Base-by-base conservation (phyloP, 2,329 filamentous ascomycete genomes). In the Fonsecaea pedrosoi region DNA sequence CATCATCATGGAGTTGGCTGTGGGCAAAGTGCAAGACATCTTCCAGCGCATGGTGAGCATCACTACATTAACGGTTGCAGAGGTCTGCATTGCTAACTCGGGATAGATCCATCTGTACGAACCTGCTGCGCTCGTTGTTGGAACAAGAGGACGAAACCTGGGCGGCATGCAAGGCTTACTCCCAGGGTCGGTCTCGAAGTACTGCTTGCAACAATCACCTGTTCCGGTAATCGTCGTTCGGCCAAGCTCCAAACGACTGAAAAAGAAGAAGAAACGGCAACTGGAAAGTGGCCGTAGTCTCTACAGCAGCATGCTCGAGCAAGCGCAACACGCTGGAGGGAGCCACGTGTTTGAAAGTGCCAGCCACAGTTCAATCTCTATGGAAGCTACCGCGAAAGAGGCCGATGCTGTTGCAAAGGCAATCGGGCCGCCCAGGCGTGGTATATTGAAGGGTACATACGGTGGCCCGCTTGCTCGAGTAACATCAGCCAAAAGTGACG, bases 151-250 rank as follows among this genome's bases (percentile, higher is more conserved):
- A 54, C 87, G 92, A 62, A 94, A 90, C 42, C 84, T 96, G 1
- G 92, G 92, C 38, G 92, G 93, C 32, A 89, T 97, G 65, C 93
- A 96, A 76, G 92, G 92, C 56, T 83, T 97, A 35, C 86, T 97
- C 50, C 92, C 92, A 57, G 95, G 92, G 70, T 95, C 91, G 0
- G 94, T 97, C 54, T 96, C 92, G 32, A 97, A 97, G 76, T 97
- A 97, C 79, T 97, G 94, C 74, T 84, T 97, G 12, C 94, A 97
- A 76, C 94, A 96, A 77, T 96, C 92, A 1, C 93, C 94, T 0
- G 92, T 97, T 1, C 94, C 94, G 0, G 94, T 97, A 7, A 94
- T 97, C 35, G 94, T 97, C 37, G 94, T 97, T 9, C 87, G 94
- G 3, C 93, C 94, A 40, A 91, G 90, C 37, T 90, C 91, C 68